These are phyloP conservation scores for Trametes cubensis DNA, from an alignment of 768 basidiomycete genomes.

Conservation along the genomic window DNA sequence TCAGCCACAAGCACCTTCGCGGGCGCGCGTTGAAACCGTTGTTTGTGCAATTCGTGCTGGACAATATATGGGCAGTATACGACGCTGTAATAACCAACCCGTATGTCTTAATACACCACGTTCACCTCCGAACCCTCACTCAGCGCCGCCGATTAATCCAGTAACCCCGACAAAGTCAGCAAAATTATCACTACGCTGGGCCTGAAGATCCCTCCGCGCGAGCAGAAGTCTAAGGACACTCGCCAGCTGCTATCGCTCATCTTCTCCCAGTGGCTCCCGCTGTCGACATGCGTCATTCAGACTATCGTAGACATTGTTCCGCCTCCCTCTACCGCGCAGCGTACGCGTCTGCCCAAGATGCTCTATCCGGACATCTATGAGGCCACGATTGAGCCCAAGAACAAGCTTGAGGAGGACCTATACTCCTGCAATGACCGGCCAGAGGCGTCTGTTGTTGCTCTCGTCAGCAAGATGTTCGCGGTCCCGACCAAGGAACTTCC, in stretches of 20 bases:
- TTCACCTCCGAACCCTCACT: neutral
- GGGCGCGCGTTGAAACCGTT: conserved; percentile 90
- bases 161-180: conserved; percentile 79
- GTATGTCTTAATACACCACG: conserved; percentile 52
- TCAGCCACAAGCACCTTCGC: conserved; percentile 86
- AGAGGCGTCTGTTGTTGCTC: conserved; percentile 71
- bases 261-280: conserved; percentile 94
- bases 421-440: conserved; percentile 66
- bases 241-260: conserved; percentile 82
- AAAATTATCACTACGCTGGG: conserved; percentile 86
- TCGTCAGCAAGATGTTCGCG: conserved; percentile 99
- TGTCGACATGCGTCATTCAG: conserved; percentile 92
- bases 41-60: conserved; percentile 96
- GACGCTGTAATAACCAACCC: conserved; percentile 86
- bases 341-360: conserved; percentile 85
- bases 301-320: conserved; percentile 93
- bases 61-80: conserved; percentile 97
- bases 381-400: conserved; percentile 60
- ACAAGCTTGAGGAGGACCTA: conserved; percentile 82
- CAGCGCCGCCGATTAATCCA: conserved; percentile 2
- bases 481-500: conserved; percentile 81
- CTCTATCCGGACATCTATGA: conserved; percentile 80
- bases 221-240: conserved; percentile 89
- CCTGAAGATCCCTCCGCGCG: conserved; percentile 83
- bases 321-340: conserved; percentile 80